Conservation (phyloP, 2,329 filamentous ascomycete genomes). For the Rhexocercosporidium sp. region DNA sequence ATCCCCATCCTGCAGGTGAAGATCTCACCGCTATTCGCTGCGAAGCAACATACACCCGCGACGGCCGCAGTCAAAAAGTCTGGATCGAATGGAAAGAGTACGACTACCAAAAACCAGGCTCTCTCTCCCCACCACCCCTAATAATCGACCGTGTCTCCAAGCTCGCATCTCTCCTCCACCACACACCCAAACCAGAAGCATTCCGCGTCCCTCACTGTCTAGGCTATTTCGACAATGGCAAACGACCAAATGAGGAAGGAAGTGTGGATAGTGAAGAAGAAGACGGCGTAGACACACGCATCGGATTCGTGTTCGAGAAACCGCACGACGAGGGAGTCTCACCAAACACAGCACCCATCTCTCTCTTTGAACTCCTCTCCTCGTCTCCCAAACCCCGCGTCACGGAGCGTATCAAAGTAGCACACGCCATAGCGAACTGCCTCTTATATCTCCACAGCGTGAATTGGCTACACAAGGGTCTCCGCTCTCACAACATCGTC, state of each 20-base stretch:
- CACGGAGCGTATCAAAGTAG: slow-evolving; percentile 56
- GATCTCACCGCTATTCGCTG: slow-evolving; percentile 6
- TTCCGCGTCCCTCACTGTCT: slow-evolving; percentile 57
- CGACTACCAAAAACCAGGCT: slow-evolving; percentile 44
- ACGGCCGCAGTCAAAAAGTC: slow-evolving; percentile 34
- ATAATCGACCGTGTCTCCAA: slow-evolving; percentile 53
- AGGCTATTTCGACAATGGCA: slow-evolving; percentile 54
- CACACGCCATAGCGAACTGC: slow-evolving; percentile 56
- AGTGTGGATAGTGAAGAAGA: slow-evolving; percentile 44
- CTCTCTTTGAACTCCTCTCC: slow-evolving; percentile 53
- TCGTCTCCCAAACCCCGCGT: slow-evolving; percentile 52
- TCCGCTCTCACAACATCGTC: slow-evolving; percentile 58
- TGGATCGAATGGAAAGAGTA: slow-evolving; percentile 60
- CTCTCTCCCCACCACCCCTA: slow-evolving; percentile 45
- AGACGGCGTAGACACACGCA: slow-evolving; percentile 47
- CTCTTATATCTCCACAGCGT: slow-evolving; percentile 60
- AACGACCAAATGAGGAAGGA: background rate
- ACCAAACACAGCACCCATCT: slow-evolving; percentile 49
- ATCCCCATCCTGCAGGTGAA: background rate
- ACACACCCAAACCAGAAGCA: slow-evolving; percentile 53
- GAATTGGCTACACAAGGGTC: slow-evolving; percentile 64
- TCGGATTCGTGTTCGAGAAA: slow-evolving; percentile 60
- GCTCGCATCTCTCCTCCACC: slow-evolving; percentile 53
- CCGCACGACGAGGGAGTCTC: slow-evolving; percentile 44
- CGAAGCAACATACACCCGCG: slow-evolving; percentile 7